phyloP scores from a whole-genome alignment of 2,329 filamentous ascomycete species.

The Keithomyces neogunnii region DNA sequence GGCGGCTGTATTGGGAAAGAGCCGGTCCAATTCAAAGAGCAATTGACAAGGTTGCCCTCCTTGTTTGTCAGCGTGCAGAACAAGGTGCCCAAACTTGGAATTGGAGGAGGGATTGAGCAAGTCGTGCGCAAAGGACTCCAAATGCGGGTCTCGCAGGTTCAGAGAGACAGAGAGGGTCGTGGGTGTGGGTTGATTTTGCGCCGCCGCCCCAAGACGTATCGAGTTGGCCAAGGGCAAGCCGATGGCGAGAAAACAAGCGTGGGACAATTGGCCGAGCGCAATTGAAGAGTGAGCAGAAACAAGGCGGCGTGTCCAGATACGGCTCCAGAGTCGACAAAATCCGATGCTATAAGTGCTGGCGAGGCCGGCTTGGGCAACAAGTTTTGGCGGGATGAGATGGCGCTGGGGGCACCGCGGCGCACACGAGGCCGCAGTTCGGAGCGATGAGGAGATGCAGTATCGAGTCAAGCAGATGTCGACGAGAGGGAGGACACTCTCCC shows the following conservation, averaged over 20 bases:
- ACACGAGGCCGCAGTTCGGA: background rate
- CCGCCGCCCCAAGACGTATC: no score
- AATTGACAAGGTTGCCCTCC: background rate
- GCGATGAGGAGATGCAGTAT: background rate
- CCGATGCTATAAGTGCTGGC: background rate
- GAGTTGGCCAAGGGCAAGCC: no score
- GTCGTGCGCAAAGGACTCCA: background rate
- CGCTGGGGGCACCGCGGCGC: background rate
- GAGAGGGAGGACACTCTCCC: background rate
- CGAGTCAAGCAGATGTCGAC: background rate
- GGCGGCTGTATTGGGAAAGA: background rate
- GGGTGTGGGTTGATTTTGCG: no score
- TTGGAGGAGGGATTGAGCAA: background rate
- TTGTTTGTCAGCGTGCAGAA: background rate
- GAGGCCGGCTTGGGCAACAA: background rate
- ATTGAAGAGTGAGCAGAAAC: no score
- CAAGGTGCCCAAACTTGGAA: background rate
- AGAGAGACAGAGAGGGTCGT: no score
- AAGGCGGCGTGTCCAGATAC: background rate
- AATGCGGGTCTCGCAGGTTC: background rate
- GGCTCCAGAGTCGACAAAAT: background rate
- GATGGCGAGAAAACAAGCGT: background rate
- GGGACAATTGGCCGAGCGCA: background rate
- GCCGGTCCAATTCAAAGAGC: conserved; percentile 1
- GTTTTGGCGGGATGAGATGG: background rate